Base-by-base conservation (phyloP, 768 basidiomycete genomes). In the Tricholomella constricta region DNA sequence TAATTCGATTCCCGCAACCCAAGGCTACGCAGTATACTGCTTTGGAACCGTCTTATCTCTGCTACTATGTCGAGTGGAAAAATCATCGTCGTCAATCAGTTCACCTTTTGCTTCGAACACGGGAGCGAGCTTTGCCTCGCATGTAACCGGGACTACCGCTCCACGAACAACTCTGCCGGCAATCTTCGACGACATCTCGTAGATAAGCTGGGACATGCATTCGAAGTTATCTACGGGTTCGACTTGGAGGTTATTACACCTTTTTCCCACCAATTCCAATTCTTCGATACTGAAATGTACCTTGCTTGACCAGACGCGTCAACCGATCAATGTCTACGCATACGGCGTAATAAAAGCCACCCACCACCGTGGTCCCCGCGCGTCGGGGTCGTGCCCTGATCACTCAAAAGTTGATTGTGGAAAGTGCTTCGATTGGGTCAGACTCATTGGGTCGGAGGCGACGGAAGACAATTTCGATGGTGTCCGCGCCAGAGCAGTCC, bases 341-440 rank as follows among this genome's bases (percentile, higher is more conserved):
- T 49, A 43, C 22, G 56, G 56, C 47, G 51, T 57, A n/a, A 57
- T 31, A 50, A 52, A 52, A 49, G 45, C 51, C 34, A 57, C 52
- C 2, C 56, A 57, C 29, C 52, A 53, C 35, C 56, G 56, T 20
- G 56, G 56, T 10, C 52, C 56, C 10, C 56, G 51, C n/a, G 52
- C 56, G 4, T 53, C 56, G 4, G 56, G 56, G 47, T 38, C 52
- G 19, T 57, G 56, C 32, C 46, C 51, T 14, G 56, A 54, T 25
- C 56, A 57, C 27, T 43, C 56, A 14, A 57, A 48, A 32, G n/a
- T 38, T 9, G 56, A 57, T 29, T 57, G 56, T 25, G 47, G 45
- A n/a, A 53, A 54, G 43, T 57, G 56, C 20, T 57, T 52, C 15
- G 51, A 57, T 38, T 57, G 56, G 56, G 47, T 52, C 23, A 51